Conservation (phyloP, 192 early-diverging fungal genomes). For the Allomyces macrogynus region DNA sequence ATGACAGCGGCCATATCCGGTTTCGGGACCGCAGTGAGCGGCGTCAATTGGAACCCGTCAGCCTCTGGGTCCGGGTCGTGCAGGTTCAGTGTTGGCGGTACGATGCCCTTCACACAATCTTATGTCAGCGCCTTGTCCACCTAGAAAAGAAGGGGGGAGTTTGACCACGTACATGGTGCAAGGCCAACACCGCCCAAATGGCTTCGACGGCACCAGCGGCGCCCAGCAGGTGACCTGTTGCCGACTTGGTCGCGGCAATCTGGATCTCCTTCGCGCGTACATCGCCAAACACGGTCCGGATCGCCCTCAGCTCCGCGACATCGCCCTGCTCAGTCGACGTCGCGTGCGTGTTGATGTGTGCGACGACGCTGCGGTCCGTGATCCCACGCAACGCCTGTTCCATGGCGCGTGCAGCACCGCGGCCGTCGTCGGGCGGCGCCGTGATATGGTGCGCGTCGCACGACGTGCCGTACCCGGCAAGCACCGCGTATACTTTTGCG, state of each 20-base stretch:
- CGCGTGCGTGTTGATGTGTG: conserved; percentile 88
- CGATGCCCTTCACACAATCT: conserved; percentile 29
- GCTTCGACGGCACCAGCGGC: conserved; percentile 88
- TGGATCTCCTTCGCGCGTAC: conserved; percentile 8
- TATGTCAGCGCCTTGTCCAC: not conserved
- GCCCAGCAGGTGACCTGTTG: conserved; percentile 83
- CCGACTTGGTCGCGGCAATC: conserved; percentile 18
- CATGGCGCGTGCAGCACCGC: conserved; percentile 75
- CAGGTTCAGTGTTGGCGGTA: conserved; percentile 75
- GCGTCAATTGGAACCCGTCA: conserved; percentile 56
- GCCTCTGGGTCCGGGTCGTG: conserved; percentile 15
- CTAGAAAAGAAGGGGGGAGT: too few relatives aligned
- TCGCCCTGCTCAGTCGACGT: conserved; percentile 67
- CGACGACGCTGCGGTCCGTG: conserved; percentile 32
- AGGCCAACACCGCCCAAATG: conserved; percentile 61
- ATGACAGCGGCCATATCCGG: conserved; percentile 39
- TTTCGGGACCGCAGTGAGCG: conserved; percentile 36
- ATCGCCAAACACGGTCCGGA: conserved; percentile 51
- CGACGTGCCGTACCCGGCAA: conserved; percentile 75
- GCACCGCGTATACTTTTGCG: conserved; percentile 76
- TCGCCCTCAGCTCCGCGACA: conserved; percentile 63
- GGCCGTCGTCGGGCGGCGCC: conserved; percentile 64
- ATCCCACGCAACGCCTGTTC: conserved; percentile 42
- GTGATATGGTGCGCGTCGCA: conserved; percentile 89
- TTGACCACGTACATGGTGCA: conserved; percentile 41